A percentile compares a stretch with the other conserved stretches of the same genome.
Evolutionary conservation across 495 filamentous ascomycete species (phyloP).

Genomic region (Penicillium macrosclerotiorum): DNA sequence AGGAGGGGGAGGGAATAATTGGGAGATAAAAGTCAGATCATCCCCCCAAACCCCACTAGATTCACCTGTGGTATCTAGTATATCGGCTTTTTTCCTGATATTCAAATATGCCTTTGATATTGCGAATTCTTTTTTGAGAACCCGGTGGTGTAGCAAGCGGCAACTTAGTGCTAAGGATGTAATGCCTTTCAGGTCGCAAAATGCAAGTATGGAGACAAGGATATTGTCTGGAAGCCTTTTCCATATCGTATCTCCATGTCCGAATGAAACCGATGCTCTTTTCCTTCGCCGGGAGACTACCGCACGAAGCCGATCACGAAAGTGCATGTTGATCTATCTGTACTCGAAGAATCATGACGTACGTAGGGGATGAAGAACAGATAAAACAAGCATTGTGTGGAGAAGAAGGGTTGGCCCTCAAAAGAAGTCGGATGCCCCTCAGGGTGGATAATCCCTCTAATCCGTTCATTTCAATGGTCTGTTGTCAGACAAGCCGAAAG

Average conservation of each 20-base stretch:
- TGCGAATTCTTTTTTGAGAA: constrained; percentile 21
- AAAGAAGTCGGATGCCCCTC: no score
- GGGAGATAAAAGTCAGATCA: constrained; percentile 28
- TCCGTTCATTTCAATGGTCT: no score
- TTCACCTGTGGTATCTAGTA: neutral
- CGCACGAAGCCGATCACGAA: constrained; percentile 16
- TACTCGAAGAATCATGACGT: constrained; percentile 5
- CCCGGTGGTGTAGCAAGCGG: constrained; percentile 18
- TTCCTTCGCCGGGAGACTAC: constrained; percentile 15
- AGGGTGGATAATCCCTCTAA: no score
- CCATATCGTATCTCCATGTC: constrained; percentile 15
- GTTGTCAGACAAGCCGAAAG: neutral
- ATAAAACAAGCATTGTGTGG: neutral
- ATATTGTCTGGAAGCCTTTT: constrained; percentile 22
- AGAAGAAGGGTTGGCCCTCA: no score
- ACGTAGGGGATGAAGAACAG: neutral
- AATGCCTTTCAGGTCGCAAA: constrained; percentile 24
- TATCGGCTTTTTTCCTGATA: constrained; percentile 5
- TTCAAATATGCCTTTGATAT: constrained; percentile 26
- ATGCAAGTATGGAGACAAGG: constrained; percentile 19
- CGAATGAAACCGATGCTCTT: neutral
- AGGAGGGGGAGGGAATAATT: constrained; percentile 31
- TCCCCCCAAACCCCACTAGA: constrained; percentile 16
- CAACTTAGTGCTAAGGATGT: constrained; percentile 21
- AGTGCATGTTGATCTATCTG: constrained; percentile 11